Evolutionary conservation across 2,329 filamentous ascomycete genomes (phyloP).

Genomic region (Venturia oleaginea): DNA sequence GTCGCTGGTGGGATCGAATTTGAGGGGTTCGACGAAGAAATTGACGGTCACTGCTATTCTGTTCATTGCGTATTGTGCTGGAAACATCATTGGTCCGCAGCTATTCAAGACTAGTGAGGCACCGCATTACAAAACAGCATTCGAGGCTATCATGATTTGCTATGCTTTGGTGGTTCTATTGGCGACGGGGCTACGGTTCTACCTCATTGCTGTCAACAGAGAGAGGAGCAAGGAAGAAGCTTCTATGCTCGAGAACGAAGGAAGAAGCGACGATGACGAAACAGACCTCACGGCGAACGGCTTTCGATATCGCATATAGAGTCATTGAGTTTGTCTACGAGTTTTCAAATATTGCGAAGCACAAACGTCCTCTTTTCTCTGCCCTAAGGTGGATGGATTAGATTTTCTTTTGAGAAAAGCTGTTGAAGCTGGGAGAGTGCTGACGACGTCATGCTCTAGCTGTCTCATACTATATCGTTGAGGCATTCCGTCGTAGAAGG

Average conservation of each 20-base stretch:
- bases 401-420: no score
- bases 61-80: conserved; percentile 20
- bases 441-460: no score
- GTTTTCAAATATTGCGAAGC: no score
- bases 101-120: conserved; percentile 23
- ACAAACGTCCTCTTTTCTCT: no score
- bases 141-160: conserved; percentile 7
- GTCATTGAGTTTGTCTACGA: background rate
- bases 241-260: background rate
- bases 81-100: background rate
- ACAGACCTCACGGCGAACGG: background rate
- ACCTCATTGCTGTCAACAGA: background rate
- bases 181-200: background rate
- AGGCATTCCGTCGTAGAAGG: no score
- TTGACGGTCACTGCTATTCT: conserved; percentile 37
- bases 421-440: no score
- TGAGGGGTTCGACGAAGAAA: conserved; percentile 22
- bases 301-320: background rate
- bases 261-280: background rate
- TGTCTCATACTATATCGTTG: no score
- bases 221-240: background rate
- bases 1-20: conserved; percentile 5
- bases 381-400: no score
- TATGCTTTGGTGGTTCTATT: background rate
- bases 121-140: conserved; percentile 22